phyloP scores from a whole-genome alignment of 169 alveolate species.

The Eimeria acervulina region DNA sequence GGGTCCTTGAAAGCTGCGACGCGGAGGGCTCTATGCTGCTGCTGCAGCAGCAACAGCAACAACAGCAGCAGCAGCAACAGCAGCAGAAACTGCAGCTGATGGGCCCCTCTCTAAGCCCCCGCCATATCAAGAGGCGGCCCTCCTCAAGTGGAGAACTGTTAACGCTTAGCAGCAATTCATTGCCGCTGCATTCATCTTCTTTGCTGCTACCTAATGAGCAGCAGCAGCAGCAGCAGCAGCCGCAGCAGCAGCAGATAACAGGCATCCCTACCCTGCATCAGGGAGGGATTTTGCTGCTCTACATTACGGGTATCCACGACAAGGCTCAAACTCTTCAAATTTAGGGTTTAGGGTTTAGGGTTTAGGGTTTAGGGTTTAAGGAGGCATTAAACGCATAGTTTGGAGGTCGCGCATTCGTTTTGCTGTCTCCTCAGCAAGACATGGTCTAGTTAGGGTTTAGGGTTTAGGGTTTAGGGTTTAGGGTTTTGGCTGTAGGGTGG shows the following conservation, averaged over 20 bases:
- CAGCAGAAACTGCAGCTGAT: too few relatives aligned
- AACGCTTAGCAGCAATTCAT: too few relatives aligned
- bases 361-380: conserved; percentile 30
- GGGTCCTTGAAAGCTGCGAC: background rate
- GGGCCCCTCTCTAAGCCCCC: too few relatives aligned
- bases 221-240: conserved; percentile 22
- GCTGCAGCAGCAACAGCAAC: conserved; percentile 23
- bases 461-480: too few relatives aligned
- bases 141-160: too few relatives aligned
- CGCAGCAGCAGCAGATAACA: background rate
- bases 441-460: too few relatives aligned
- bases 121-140: too few relatives aligned
- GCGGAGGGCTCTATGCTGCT: background rate
- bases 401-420: background rate
- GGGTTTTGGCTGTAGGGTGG: too few relatives aligned
- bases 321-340: too few relatives aligned
- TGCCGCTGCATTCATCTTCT: too few relatives aligned
- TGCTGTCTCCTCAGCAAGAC: background rate
- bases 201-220: too few relatives aligned
- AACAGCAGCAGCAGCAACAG: conserved; percentile 18
- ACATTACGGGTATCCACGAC: conserved; percentile 5
- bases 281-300: conserved; percentile 11
- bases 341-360: conserved; percentile 6
- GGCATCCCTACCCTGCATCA: background rate
- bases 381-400: background rate